Evolutionary conservation across 78 protist species (phyloP).

Genomic region (Mantamonas sphyraenae): DNA sequence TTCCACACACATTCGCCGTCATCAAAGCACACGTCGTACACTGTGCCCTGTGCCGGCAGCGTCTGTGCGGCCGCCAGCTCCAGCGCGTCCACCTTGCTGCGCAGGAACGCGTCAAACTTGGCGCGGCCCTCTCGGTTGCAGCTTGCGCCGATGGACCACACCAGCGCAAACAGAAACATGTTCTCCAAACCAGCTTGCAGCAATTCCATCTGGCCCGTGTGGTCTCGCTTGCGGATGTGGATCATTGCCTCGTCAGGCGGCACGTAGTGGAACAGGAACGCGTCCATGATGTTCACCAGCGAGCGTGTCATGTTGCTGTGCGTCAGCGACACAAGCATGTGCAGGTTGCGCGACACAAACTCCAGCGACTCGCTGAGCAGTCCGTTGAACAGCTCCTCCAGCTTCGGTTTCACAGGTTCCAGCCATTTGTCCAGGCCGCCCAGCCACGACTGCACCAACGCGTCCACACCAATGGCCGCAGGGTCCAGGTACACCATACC

Average conservation of each 20-base stretch:
- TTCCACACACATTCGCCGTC: slow-evolving; percentile 23
- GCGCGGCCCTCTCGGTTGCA: slow-evolving; percentile 19
- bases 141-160: slow-evolving; percentile 63
- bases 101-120: slow-evolving; percentile 12
- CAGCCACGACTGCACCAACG: slow-evolving; percentile 45
- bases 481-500: slow-evolving; percentile 84
- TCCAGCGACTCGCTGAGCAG: not conserved
- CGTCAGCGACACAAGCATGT: slow-evolving; percentile 37
- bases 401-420: not conserved
- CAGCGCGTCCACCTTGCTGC: not conserved
- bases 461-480: slow-evolving; percentile 20
- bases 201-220: not conserved
- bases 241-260: not conserved
- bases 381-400: slow-evolving; percentile 2
- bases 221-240: too few species aligned
- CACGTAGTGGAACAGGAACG: slow-evolving; percentile 15
- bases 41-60: slow-evolving; percentile 9
- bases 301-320: slow-evolving; percentile 20
- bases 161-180: slow-evolving; percentile 38
- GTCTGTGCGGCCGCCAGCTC: not conserved
- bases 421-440: slow-evolving; percentile 4
- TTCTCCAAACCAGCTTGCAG: not conserved
- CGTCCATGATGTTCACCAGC: slow-evolving; percentile 35
- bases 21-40: slow-evolving; percentile 13
- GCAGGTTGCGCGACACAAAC: slow-evolving; percentile 19